Base-by-base conservation (phyloP, 768 basidiomycete genomes). In the Lactifluus piperatus region DNA sequence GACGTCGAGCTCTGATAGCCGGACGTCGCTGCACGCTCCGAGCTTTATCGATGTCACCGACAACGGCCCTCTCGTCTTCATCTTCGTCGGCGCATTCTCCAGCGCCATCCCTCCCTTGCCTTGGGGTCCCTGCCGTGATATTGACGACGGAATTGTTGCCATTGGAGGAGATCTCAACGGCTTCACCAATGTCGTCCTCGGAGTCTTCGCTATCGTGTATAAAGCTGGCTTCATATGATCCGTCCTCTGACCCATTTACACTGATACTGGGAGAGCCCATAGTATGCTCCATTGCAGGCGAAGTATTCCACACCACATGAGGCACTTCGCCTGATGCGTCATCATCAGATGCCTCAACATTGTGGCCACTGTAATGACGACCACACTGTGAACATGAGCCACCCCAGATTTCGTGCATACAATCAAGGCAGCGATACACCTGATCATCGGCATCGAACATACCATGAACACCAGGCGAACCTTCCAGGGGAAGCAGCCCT, bases 401-500 rank as follows among this genome's bases (percentile, higher is more conserved):
- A 60, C 76, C 81, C 79, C 78, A 82, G 60, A 92, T 86, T 71
- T 92, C 90, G 66, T 91, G 82, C 76, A 83, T 78, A 63, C 88
- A 91, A 44, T 84, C 83, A 16, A 82, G 66, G 68, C 90, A 92
- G 18, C 89, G 79, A 66, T 82, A 85, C n/a, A 91, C 85, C 11
- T 84, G 86, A 58, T 91, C 89, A 63, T 89, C 87, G 9, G 74
- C 75, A 66, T 91, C 89, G 34, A 79, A 78, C 74, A 86, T 80
- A 0, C 88, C 87, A 64, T 83, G 71, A 27, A 77, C 73, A 64
- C 51, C 66, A 43, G 57, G 62, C 53, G 58, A 67, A 49, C 63
- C 66, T 36, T 60, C 65, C 10, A 65, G 60, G 8, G 61, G 67
- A 39, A 66, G 65, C 7, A 56, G 30, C n/a, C 54, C 62, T n/a